Conservation (phyloP, 768 basidiomycete species). For the Lentinus tigrinus region DNA sequence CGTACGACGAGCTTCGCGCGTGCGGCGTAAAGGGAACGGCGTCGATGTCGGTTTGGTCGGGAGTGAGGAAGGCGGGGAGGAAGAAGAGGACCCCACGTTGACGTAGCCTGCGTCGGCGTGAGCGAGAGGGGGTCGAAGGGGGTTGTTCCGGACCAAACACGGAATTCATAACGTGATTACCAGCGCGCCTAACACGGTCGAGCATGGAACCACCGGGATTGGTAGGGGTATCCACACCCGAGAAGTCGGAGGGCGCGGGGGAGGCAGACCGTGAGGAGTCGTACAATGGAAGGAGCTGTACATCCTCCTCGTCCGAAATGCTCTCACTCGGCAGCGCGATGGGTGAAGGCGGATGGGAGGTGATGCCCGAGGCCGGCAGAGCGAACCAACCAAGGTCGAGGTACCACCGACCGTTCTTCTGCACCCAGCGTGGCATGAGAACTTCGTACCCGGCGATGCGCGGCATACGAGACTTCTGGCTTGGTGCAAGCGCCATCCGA, state of each 20-base stretch:
- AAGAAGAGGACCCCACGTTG: constrained; percentile 74
- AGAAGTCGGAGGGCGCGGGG: constrained; percentile 50
- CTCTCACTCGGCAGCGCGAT: constrained; percentile 40
- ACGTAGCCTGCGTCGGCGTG: constrained; percentile 39
- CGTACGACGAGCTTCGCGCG: constrained; percentile 26
- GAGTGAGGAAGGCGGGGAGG: constrained; percentile 76
- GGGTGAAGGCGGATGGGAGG: constrained; percentile 43
- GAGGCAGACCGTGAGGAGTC: constrained; percentile 59
- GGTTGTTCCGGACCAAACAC: constrained; percentile 39
- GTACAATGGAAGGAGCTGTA: constrained; percentile 63
- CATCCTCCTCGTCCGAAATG: constrained; percentile 44
- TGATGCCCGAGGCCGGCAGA: constrained; percentile 40
- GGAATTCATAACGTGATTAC: constrained; percentile 55
- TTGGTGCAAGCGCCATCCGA: constrained; percentile 49
- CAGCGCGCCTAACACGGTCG: constrained; percentile 54
- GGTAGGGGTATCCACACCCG: constrained; percentile 43
- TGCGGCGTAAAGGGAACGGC: constrained; percentile 14
- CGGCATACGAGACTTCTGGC: constrained; percentile 56
- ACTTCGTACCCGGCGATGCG: constrained; percentile 76
- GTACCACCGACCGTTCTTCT: constrained; percentile 71
- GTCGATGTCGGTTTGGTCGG: constrained; percentile 34
- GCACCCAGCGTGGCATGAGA: constrained; percentile 70
- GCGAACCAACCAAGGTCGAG: constrained; percentile 64
- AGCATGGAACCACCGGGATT: constrained; percentile 42
- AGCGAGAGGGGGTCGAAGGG: constrained; percentile 48